phyloP scores from a whole-genome alignment of 2,329 filamentous ascomycete species.

The Talaromyces amestolkiae region DNA sequence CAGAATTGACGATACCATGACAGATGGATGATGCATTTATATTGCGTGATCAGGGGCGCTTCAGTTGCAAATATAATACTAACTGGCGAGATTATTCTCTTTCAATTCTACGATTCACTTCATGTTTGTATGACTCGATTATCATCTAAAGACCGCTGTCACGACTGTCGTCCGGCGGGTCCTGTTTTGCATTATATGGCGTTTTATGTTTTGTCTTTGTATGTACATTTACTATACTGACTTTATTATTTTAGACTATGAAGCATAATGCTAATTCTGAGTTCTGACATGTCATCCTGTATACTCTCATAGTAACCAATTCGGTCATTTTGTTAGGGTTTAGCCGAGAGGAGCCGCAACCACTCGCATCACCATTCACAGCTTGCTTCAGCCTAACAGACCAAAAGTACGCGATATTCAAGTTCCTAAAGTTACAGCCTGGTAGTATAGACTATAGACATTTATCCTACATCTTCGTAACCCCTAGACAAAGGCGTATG shows the following conservation, averaged over 20 bases:
- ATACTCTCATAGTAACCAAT: neutral
- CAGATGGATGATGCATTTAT: neutral
- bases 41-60: neutral
- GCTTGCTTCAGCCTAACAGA: neutral
- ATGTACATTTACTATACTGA: neutral
- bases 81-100: neutral
- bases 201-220: neutral
- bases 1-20: neutral
- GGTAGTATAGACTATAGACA: neutral
- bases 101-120: neutral
- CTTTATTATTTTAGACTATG: neutral
- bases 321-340: conserved; percentile 32
- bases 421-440: neutral
- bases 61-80: neutral
- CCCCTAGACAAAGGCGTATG: neutral
- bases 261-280: neutral
- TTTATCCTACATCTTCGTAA: neutral
- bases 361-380: conserved; percentile 5
- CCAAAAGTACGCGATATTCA: neutral
- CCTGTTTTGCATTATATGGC: neutral
- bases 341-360: conserved; percentile 38
- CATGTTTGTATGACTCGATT: conserved; percentile 4
- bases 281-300: neutral
- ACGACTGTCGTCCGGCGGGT: neutral
- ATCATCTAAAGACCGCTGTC: neutral